phyloP scores from a whole-genome alignment of 441 rosid genomes.

The Arabidopsis lyrata region DNA sequence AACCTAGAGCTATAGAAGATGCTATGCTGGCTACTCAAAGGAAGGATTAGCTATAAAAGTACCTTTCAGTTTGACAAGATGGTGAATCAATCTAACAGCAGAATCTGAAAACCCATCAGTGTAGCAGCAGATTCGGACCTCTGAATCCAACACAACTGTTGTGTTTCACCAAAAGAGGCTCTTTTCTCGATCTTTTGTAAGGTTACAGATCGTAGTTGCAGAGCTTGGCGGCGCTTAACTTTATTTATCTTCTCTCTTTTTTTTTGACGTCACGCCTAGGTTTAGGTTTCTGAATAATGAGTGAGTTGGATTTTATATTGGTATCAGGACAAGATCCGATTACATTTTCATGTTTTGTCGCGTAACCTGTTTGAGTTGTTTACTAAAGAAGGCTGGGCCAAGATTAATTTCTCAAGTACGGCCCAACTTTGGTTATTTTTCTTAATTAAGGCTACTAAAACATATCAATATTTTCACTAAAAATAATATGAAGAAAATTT shows the following conservation, averaged over 20 bases:
- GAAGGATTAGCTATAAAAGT: slow-evolving; percentile 11
- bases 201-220: background rate
- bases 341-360: too few species aligned
- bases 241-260: background rate
- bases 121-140: slow-evolving; percentile 9
- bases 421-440: too few species aligned
- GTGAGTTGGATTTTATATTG: too few species aligned
- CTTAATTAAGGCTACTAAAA: too few species aligned
- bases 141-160: slow-evolving; percentile 6
- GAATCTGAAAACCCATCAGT: background rate
- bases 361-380: too few species aligned
- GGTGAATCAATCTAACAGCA: slow-evolving; percentile 1
- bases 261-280: background rate
- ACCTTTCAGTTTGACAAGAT: slow-evolving; percentile 13
- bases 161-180: slow-evolving; percentile 1
- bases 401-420: too few species aligned
- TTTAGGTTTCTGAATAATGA: too few species aligned
- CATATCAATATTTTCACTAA: too few species aligned
- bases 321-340: too few species aligned
- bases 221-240: slow-evolving; percentile 15
- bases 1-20: slow-evolving; percentile 6
- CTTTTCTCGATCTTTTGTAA: too few species aligned
- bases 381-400: too few species aligned
- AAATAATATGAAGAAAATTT: too few species aligned
- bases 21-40: background rate